Evolutionary conservation across 768 basidiomycete genomes (phyloP).

Genomic region (Candolleomyces eurysporus): DNA sequence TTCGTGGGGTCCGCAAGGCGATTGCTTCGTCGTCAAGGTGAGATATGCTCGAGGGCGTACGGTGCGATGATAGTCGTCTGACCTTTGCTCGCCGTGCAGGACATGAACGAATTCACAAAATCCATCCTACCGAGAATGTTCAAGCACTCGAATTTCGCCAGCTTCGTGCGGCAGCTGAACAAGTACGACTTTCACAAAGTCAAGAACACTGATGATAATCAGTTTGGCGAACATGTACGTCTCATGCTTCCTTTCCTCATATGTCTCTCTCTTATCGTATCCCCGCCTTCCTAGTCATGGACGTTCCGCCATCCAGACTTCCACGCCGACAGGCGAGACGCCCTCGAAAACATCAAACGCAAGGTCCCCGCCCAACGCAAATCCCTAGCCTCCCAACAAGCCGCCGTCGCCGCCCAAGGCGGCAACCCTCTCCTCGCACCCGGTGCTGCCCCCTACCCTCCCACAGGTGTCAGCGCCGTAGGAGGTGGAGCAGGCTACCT

Average conservation of each 20-base stretch:
- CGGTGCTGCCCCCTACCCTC: slow-evolving; percentile 25
- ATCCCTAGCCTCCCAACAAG: slow-evolving; percentile 30
- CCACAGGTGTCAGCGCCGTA: slow-evolving; percentile 1
- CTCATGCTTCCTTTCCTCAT: not conserved
- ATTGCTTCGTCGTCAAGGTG: slow-evolving; percentile 88
- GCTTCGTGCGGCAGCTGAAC: slow-evolving; percentile 90
- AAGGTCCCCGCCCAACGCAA: slow-evolving; percentile 57
- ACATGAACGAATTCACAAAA: slow-evolving; percentile 97
- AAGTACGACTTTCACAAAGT: slow-evolving; percentile 98
- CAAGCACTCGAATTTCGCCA: slow-evolving; percentile 94
- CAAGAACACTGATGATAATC: slow-evolving; percentile 82
- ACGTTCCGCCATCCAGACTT: slow-evolving; percentile 62
- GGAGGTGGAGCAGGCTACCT: slow-evolving; percentile 19
- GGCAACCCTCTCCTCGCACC: slow-evolving; percentile 12
- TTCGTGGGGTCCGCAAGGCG: slow-evolving; percentile 79
- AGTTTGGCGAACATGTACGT: slow-evolving; percentile 56
- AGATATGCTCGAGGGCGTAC: slow-evolving; percentile 6
- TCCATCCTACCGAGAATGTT: slow-evolving; percentile 87
- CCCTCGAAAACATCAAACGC: slow-evolving; percentile 59
- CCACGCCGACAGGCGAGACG: slow-evolving; percentile 51
- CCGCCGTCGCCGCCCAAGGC: slow-evolving; percentile 6
- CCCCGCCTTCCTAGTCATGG: slow-evolving; percentile 39
- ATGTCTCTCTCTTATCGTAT: not conserved
- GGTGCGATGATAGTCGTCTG: not conserved
- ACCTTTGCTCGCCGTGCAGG: slow-evolving; percentile 27